These are phyloP conservation scores for Penicillium dipodomyicola DNA, from an alignment of 495 filamentous ascomycete genomes.

Conservation along the genomic window DNA sequence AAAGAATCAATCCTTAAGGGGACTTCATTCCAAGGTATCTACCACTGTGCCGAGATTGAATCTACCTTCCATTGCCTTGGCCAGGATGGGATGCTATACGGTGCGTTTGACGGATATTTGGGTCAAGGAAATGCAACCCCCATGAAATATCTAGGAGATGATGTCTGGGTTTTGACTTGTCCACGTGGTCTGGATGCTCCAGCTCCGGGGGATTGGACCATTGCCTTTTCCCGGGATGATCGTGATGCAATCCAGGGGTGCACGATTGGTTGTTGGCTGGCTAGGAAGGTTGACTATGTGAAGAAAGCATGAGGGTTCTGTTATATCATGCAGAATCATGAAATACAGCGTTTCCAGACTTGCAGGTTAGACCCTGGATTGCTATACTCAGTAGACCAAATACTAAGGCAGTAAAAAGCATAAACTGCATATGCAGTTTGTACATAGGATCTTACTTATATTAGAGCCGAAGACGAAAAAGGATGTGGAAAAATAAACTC, in stretches of 20 bases:
- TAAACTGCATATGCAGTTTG: too few relatives aligned
- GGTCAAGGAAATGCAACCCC: conserved; percentile 25
- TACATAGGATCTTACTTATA: too few relatives aligned
- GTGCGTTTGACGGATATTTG: conserved; percentile 33
- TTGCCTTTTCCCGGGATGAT: conserved; percentile 28
- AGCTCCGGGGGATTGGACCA: conserved; percentile 36
- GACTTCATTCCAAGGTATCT: conserved; percentile 20
- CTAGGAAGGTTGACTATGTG: conserved; percentile 23
- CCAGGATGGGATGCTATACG: conserved; percentile 29
- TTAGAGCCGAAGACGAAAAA: too few relatives aligned
- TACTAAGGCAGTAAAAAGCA: too few relatives aligned
- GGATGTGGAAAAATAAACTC: conserved; percentile 36
- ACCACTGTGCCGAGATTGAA: conserved; percentile 28
- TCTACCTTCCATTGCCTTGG: conserved; percentile 35
- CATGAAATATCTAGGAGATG: conserved; percentile 30
- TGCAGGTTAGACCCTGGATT: too few relatives aligned
- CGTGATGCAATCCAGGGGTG: conserved; percentile 18
- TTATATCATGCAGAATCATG: background rate
- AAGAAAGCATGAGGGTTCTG: conserved; percentile 2
- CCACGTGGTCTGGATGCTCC: conserved; percentile 35
- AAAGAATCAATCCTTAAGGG: conserved; percentile 9
- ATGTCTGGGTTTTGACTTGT: conserved; percentile 33
- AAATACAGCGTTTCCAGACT: too few relatives aligned
- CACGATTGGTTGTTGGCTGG: conserved; percentile 36
- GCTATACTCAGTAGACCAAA: too few relatives aligned